phyloP scores from a whole-genome alignment of 257 asterid species.

The Salvia rosmarinus region DNA sequence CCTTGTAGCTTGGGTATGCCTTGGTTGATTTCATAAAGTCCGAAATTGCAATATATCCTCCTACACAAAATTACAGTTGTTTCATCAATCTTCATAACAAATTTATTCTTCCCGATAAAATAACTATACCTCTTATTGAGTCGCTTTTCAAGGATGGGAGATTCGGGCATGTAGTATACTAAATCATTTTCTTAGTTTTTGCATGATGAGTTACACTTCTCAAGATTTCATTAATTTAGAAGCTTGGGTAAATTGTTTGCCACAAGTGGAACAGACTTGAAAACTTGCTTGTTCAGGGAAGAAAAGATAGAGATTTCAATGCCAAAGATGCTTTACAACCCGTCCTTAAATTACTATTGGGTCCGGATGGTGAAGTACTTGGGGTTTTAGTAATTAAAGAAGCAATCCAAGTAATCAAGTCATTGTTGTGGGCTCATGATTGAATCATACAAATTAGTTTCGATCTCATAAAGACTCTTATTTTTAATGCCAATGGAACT shows the following conservation, averaged over 20 bases:
- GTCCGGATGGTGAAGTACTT: conserved; percentile 79
- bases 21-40: too few relatives aligned
- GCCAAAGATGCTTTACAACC: conserved; percentile 98
- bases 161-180: conserved; percentile 72
- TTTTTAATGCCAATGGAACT: too few relatives aligned
- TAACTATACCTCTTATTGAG: conserved; percentile 97
- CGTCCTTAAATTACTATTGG: conserved; percentile 83
- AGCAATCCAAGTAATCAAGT: conserved; percentile 88
- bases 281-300: conserved; percentile 92
- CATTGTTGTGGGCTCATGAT: conserved; percentile 67
- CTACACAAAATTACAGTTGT: too few relatives aligned
- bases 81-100: too few relatives aligned
- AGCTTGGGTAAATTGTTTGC: conserved; percentile 35
- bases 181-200: conserved; percentile 25
- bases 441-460: conserved; percentile 69
- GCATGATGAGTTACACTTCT: conserved; percentile 25
- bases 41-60: too few relatives aligned
- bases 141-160: conserved; percentile 94
- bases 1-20: too few relatives aligned
- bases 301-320: conserved; percentile 81
- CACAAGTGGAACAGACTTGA: conserved; percentile 98
- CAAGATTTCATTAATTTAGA: conserved; percentile 20
- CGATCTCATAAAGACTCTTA: conserved; percentile 56
- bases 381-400: conserved; percentile 86
- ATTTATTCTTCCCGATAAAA: too few relatives aligned